Evolutionary conservation across 768 basidiomycete species (phyloP).

Genomic region (Russula sp.): DNA sequence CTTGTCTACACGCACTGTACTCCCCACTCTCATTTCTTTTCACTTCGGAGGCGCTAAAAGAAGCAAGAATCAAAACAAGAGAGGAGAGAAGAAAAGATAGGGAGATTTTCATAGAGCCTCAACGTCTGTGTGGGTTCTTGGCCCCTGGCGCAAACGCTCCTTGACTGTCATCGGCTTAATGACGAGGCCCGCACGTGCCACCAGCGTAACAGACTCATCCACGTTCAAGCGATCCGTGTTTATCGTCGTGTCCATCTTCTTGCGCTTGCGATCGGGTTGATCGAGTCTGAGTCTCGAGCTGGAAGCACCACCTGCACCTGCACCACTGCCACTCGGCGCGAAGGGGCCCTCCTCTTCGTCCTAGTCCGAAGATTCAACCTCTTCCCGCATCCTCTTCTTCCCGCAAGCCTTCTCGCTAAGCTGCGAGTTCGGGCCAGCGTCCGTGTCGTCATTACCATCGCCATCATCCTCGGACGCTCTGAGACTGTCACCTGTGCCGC

Average conservation of each 20-base stretch:
- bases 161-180: not conserved
- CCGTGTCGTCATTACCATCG: too few relatives aligned
- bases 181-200: not conserved
- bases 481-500: too few relatives aligned
- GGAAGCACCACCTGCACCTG: not conserved
- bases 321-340: not conserved
- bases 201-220: not conserved
- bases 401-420: conserved; percentile 4
- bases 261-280: not conserved
- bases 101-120: too few relatives aligned
- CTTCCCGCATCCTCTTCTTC: conserved; percentile 11
- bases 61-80: too few relatives aligned
- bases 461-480: not conserved
- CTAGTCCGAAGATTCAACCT: not conserved
- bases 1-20: too few relatives aligned
- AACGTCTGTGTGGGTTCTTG: too few relatives aligned
- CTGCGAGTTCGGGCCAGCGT: not conserved
- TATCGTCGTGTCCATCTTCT: not conserved
- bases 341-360: not conserved
- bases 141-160: not conserved
- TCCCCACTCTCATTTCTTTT: too few relatives aligned
- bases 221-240: not conserved
- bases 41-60: too few relatives aligned
- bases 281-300: not conserved
- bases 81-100: too few relatives aligned